These are phyloP conservation scores for Pichia cephalocereana DNA, from an alignment of 805 yeast genomes.

Conservation along the genomic window DNA sequence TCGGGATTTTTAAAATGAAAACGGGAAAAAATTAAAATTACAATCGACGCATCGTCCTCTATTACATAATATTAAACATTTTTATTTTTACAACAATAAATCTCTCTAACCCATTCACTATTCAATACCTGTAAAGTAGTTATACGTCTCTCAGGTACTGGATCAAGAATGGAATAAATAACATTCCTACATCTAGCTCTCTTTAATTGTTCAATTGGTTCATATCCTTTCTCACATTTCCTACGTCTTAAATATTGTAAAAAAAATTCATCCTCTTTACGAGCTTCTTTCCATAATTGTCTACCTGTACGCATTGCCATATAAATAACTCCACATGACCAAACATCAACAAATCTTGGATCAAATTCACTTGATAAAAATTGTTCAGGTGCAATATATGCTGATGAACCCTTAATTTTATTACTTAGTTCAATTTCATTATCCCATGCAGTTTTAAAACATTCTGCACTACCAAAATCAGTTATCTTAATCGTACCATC, in stretches of 20 bases:
- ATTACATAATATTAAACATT: not conserved
- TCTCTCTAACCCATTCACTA: conserved; percentile 94
- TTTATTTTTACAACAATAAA: conserved; percentile 38
- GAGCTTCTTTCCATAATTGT: conserved; percentile 82
- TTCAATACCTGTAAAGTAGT: conserved; percentile 81
- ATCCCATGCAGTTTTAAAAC: conserved; percentile 83
- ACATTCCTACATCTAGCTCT: conserved; percentile 88
- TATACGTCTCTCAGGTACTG: conserved; percentile 78
- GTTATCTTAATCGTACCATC: conserved; percentile 72
- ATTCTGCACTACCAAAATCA: conserved; percentile 81
- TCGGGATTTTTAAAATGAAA: too few species aligned
- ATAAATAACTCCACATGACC: conserved; percentile 91
- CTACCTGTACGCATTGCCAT: conserved; percentile 94
- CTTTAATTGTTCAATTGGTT: conserved; percentile 80
- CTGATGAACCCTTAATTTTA: conserved; percentile 79
- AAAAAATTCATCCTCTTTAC: conserved; percentile 66
- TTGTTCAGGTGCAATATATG: conserved; percentile 89
- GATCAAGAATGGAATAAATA: conserved; percentile 87
- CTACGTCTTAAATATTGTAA: conserved; percentile 66
- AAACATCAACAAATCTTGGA: conserved; percentile 73
- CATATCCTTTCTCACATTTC: conserved; percentile 77
- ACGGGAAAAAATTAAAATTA: too few species aligned
- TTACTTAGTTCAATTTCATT: conserved; percentile 56
- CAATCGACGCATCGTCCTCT: too few species aligned
- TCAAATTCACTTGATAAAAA: conserved; percentile 60